A percentile compares a stretch with the other conserved stretches of the same genome.
Evolutionary conservation across 176 grass and related monocot species (phyloP).

Genomic region (Phyllostachys edulis): DNA sequence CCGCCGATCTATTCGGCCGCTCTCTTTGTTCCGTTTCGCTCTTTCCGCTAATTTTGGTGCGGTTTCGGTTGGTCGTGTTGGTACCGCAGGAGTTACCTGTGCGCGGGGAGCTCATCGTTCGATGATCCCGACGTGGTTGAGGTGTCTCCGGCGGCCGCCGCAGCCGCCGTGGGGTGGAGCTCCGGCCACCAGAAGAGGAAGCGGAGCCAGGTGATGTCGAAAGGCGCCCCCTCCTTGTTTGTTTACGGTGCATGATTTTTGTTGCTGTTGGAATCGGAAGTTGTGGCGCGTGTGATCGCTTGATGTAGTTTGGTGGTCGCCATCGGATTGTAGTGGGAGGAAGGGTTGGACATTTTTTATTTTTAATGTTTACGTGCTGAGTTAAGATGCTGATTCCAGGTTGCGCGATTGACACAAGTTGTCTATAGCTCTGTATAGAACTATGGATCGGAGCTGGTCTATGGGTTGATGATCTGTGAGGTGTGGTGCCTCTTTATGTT

Average conservation of each 20-base stretch:
- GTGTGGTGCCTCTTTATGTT: not conserved
- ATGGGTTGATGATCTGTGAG: not conserved
- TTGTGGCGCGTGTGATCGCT: not conserved
- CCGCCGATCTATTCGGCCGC: conserved; percentile 24
- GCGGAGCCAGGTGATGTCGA: conserved; percentile 49
- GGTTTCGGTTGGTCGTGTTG: not conserved
- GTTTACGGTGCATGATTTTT: not conserved
- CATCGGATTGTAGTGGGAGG: not conserved
- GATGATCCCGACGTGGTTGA: conserved; percentile 66
- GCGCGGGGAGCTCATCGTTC: conserved; percentile 47
- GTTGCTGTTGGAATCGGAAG: not conserved
- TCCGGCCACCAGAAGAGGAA: conserved; percentile 63
- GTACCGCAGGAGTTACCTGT: conserved; percentile 28
- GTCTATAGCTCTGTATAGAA: not conserved
- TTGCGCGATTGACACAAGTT: not conserved
- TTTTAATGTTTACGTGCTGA: not conserved
- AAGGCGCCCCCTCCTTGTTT: not conserved
- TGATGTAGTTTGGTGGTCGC: not conserved
- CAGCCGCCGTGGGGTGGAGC: conserved; percentile 42
- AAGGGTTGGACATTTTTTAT: not conserved
- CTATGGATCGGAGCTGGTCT: not conserved
- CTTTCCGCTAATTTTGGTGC: not conserved
- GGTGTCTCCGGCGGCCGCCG: conserved; percentile 42
- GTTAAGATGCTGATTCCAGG: not conserved
- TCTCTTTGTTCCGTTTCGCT: not conserved